These are phyloP conservation scores for Verbascum thapsus DNA, from an alignment of 257 asterid genomes.

Conservation along the genomic window DNA sequence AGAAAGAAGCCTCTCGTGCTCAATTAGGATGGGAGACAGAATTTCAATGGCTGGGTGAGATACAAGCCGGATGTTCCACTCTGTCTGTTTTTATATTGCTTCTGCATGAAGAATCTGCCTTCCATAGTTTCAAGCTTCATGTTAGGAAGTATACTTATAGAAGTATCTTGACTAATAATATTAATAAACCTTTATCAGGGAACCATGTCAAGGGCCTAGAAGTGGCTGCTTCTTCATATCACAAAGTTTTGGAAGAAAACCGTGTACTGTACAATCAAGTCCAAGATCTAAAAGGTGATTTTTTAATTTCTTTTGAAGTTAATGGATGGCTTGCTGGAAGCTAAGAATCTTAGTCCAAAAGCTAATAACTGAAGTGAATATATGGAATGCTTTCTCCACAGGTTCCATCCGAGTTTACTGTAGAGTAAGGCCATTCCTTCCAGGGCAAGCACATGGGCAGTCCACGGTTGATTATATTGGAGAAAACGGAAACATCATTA, in stretches of 20 bases:
- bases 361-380: constrained; percentile 4
- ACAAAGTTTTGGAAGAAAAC: constrained; percentile 82
- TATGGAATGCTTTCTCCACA: constrained; percentile 29
- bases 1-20: constrained; percentile 52
- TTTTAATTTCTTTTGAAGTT: constrained; percentile 16
- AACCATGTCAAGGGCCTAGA: constrained; percentile 72
- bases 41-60: constrained; percentile 68
- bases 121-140: neutral
- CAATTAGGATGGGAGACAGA: constrained; percentile 68
- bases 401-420: constrained; percentile 90
- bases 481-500: constrained; percentile 88
- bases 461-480: constrained; percentile 88
- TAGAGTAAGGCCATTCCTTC: constrained; percentile 78
- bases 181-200: constrained; percentile 43
- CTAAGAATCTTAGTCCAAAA: constrained; percentile 14
- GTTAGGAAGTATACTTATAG: neutral
- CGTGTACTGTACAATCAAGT: constrained; percentile 87
- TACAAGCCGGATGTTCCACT: constrained; percentile 21
- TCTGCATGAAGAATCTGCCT: constrained; percentile 6
- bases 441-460: constrained; percentile 57
- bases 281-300: constrained; percentile 85
- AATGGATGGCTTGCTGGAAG: neutral
- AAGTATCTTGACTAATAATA: constrained; percentile 14
- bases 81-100: neutral
- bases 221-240: constrained; percentile 72